Base-by-base conservation (phyloP, 2,329 filamentous ascomycete species). In the Pseudogymnoascus sp. region DNA sequence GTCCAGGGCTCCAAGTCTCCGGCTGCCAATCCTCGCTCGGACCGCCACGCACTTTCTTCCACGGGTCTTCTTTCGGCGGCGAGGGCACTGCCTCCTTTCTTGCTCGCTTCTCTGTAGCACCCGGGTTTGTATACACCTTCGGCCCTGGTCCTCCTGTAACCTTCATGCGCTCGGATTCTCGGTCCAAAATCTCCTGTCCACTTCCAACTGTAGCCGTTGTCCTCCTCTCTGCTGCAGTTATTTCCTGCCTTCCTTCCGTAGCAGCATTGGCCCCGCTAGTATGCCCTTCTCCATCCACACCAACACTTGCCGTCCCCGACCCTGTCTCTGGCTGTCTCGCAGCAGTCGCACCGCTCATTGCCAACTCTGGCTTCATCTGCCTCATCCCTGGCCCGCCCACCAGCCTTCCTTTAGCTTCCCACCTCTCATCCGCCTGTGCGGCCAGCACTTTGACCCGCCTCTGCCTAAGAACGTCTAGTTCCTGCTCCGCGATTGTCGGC, bases 11-110 rank as follows among this genome's bases (percentile, higher is more conserved):
- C 58, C 58, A 59, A n/a, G 58, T 33, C 58, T 59, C 25, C 21
- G 58, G 58, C 72, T 89, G 84, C 85, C 86, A 90, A n/a, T 75
- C 78, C 71, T 89, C 85, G 61, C 85, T 79, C 0, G 85, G 83
- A 0, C 78, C 80, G n/a, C 76, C 76, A n/a, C 73, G 77, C 0
- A 80, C 77, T 65, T 77, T 79, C 31, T 81, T 81, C 85, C 86
- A 89, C 2, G 86, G 85, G 8, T 69, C 66, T 42, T 64, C 64
- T 29, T 48, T 62, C 13, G 31, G 70, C 35, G 70, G 66, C 58
- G 73, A 71, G 3, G 68, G 60, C 35, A 21, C 48, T 39, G 58
- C 15, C 31, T 64, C 61, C 41, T 66, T 64, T 59, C 66, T 64
- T 31, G 63, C 65, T 60, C 66, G 60, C 51, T 55, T 33, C 39